These are phyloP conservation scores for Oldenlandia corymbosa DNA, from an alignment of 257 asterid genomes.

Conservation along the genomic window DNA sequence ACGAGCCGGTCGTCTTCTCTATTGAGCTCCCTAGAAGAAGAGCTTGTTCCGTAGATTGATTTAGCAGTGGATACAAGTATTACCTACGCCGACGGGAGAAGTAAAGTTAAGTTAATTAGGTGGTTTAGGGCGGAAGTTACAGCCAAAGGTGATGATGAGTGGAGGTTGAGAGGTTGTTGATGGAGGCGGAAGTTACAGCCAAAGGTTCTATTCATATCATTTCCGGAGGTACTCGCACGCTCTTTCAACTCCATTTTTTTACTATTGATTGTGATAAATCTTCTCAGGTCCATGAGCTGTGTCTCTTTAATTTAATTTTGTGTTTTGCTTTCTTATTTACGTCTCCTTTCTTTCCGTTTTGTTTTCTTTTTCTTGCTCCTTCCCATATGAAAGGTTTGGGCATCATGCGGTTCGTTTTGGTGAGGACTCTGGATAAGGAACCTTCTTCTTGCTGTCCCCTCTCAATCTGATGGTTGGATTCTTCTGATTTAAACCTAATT, in stretches of 20 bases:
- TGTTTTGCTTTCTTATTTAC: conserved; percentile 5
- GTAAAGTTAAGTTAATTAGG: background rate
- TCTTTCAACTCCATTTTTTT: background rate
- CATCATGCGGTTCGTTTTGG: conserved; percentile 33
- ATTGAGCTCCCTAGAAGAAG: too few species aligned
- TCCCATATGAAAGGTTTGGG: conserved; percentile 45
- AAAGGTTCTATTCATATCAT: conserved; percentile 24
- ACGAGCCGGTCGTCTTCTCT: background rate
- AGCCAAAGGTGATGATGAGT: conserved; percentile 11
- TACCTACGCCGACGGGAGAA: background rate
- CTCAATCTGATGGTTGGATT: conserved; percentile 29
- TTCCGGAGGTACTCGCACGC: conserved; percentile 17
- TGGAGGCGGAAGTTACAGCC: conserved; percentile 27
- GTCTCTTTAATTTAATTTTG: conserved; percentile 30
- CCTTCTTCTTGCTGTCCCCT: conserved; percentile 17
- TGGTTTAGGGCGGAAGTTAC: conserved; percentile 14
- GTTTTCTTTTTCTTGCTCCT: conserved; percentile 9
- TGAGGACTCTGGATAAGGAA: conserved; percentile 38
- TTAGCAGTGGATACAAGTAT: background rate
- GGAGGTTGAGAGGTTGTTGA: conserved; percentile 25
- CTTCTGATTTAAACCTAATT: conserved; percentile 25
- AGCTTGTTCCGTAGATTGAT: background rate
- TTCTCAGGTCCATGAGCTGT: background rate
- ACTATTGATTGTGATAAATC: background rate
- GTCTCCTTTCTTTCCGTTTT: background rate